phyloP scores from a whole-genome alignment of 2,329 filamentous ascomycete species.

The Ceratocystis cubensis region DNA sequence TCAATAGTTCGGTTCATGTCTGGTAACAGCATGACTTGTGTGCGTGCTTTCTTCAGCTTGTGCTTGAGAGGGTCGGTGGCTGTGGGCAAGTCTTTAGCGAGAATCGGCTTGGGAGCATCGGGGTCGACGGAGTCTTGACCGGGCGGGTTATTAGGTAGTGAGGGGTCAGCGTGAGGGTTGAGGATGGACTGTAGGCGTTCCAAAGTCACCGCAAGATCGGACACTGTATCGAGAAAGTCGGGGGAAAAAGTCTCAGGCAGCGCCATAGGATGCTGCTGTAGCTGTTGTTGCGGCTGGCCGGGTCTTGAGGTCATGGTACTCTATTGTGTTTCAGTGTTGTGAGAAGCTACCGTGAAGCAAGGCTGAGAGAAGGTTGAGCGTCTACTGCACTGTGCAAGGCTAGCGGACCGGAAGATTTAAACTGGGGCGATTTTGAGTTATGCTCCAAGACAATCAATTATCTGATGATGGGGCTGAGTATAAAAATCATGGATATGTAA shows the following conservation, averaged over 20 bases:
- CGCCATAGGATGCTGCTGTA: conserved; percentile 34
- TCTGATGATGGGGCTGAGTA: too few species aligned
- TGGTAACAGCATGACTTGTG: conserved; percentile 51
- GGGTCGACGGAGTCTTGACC: neutral
- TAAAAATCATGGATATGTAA: neutral
- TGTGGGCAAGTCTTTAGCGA: conserved; percentile 62
- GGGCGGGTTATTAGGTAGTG: neutral
- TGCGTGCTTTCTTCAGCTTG: conserved; percentile 66
- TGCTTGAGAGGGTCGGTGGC: conserved; percentile 70
- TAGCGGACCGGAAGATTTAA: too few species aligned
- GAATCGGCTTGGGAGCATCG: conserved; percentile 30
- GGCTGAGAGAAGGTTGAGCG: neutral
- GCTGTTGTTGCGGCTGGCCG: neutral
- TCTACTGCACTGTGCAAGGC: neutral
- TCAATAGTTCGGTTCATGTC: conserved; percentile 54
- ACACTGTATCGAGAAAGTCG: conserved; percentile 73
- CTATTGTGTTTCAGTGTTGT: neutral
- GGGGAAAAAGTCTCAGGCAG: conserved; percentile 58
- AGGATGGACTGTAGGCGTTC: conserved; percentile 49
- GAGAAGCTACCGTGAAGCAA: neutral
- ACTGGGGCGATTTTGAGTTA: too few species aligned
- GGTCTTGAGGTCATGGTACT: conserved; percentile 8
- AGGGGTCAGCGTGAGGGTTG: conserved; percentile 25
- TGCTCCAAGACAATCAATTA: too few species aligned
- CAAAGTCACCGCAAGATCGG: conserved; percentile 67